A percentile compares a stretch with the other conserved stretches of the same genome.
Conservation (phyloP, 208 protist species). For the Trichomonas vaginalis region DNA sequence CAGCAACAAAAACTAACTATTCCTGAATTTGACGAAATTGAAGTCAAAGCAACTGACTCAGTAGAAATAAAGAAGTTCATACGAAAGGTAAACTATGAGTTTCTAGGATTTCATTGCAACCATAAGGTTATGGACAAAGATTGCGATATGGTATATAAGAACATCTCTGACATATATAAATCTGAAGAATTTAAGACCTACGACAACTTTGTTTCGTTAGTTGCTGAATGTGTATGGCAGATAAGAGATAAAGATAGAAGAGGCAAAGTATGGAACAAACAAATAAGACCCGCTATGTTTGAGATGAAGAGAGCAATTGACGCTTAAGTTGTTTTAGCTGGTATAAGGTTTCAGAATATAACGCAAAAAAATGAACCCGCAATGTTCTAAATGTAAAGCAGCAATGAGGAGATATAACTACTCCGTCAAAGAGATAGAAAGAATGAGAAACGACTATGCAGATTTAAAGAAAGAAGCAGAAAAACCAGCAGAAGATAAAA, state of each 20-base stretch:
- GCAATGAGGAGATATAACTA: too few species aligned
- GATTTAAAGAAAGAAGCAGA: too few species aligned
- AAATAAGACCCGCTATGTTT: too few species aligned
- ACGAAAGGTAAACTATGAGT: neutral
- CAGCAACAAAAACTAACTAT: neutral
- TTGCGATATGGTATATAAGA: neutral
- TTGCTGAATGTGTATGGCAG: neutral
- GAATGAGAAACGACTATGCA: too few species aligned
- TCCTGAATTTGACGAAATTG: neutral
- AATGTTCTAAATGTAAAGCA: too few species aligned
- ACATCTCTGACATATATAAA: neutral
- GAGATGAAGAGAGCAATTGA: too few species aligned
- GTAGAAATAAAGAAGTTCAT: neutral
- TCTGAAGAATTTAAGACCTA: neutral
- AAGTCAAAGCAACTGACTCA: neutral
- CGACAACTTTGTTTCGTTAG: neutral
- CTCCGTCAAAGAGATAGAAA: too few species aligned
- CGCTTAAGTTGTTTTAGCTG: too few species aligned
- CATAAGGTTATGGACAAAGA: neutral
- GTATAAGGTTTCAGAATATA: too few species aligned
- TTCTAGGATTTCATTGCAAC: neutral
- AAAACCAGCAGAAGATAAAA: too few species aligned
- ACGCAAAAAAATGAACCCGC: too few species aligned
- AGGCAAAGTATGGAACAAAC: too few species aligned
- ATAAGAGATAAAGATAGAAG: neutral